Conservation (phyloP, 2,329 filamentous ascomycete genomes). For the Pseudodiploospora longispora region DNA sequence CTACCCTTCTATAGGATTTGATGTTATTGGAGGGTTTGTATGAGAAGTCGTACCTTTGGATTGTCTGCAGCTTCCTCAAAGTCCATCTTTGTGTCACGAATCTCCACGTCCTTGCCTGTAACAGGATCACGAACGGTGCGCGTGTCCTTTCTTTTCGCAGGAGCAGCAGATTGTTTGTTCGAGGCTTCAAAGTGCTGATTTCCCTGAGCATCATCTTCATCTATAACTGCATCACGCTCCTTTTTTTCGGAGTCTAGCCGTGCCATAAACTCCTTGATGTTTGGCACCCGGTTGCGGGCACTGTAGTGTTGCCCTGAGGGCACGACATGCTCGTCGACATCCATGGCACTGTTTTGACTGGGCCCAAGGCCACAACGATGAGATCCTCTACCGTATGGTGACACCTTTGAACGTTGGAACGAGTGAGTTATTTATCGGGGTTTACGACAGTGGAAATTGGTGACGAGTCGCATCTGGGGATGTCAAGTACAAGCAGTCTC, state of each 20-base stretch:
- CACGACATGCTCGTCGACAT: conserved; percentile 30
- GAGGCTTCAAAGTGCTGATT: conserved; percentile 27
- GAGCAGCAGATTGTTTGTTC: conserved; percentile 33
- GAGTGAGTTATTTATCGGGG: no score
- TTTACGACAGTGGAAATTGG: no score
- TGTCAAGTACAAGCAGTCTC: no score
- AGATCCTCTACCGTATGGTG: no score
- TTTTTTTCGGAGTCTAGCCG: conserved; percentile 73
- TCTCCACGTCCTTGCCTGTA: conserved; percentile 77
- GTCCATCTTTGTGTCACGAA: conserved; percentile 69
- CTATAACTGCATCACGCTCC: conserved; percentile 63
- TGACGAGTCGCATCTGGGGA: no score
- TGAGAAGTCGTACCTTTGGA: conserved; percentile 45
- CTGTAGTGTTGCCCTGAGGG: conserved; percentile 66
- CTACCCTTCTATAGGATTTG: not conserved
- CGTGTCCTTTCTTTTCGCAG: conserved; percentile 39
- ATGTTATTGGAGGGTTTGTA: not conserved
- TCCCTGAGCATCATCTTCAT: conserved; percentile 42
- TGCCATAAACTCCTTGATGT: conserved; percentile 75
- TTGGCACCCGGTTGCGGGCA: conserved; percentile 75
- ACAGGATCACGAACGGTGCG: conserved; percentile 79
- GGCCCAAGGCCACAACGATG: no score
- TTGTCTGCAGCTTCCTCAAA: conserved; percentile 63
- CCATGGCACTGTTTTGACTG: conserved; percentile 22
- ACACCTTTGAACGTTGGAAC: no score